These are phyloP conservation scores for Hymenoscyphus albidus DNA, from an alignment of 2,329 filamentous ascomycete species.

Conservation along the genomic window DNA sequence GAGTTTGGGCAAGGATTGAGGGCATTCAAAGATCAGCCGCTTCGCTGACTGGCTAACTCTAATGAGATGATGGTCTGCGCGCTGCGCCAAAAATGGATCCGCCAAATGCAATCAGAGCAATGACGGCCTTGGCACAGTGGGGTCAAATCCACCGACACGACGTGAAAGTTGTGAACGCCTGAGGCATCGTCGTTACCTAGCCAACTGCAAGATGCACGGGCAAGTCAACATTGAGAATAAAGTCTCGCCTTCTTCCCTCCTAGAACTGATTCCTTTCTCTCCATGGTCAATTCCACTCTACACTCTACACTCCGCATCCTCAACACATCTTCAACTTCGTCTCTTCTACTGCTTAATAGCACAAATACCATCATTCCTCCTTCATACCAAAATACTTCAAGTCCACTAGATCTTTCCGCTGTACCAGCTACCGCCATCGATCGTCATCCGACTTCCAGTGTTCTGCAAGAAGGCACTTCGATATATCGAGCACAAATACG, in stretches of 20 bases:
- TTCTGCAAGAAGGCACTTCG: constrained; percentile 45
- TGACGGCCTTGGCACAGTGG: too few species aligned
- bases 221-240: constrained; percentile 17
- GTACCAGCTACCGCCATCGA: constrained; percentile 41
- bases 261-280: constrained; percentile 22
- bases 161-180: neutral
- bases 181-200: constrained; percentile 5
- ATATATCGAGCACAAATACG: constrained; percentile 46
- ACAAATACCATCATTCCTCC: constrained; percentile 21
- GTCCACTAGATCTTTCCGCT: constrained; percentile 48
- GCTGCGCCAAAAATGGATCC: neutral
- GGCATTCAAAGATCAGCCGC: constrained; percentile 4
- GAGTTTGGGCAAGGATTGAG: constrained; percentile 2
- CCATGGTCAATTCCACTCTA: constrained; percentile 26
- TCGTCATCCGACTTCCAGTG: constrained; percentile 45
- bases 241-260: neutral
- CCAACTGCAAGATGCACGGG: constrained; percentile 16
- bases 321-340: constrained; percentile 35
- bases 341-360: constrained; percentile 23
- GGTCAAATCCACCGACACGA: too few species aligned
- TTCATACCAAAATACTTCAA: constrained; percentile 31
- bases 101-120: neutral
- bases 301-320: constrained; percentile 32
- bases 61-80: neutral
- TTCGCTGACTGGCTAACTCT: neutral